phyloP scores from a whole-genome alignment of 2,329 filamentous ascomycete genomes.

The Neocatenulostroma microsporum region DNA sequence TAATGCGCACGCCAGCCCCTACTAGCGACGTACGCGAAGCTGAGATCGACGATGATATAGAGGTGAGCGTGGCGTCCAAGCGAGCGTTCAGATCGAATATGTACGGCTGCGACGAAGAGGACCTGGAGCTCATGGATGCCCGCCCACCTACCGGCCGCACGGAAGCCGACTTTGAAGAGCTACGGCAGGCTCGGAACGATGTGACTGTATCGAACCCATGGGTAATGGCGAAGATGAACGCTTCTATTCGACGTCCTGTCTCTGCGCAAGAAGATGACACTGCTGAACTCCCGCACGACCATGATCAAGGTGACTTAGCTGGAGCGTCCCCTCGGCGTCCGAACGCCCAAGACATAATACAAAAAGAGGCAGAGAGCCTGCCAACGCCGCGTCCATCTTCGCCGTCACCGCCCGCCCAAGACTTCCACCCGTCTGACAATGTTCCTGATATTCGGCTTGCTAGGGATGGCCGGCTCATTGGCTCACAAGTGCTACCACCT shows the following conservation, averaged over 20 bases:
- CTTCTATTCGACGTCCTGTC: slow-evolving; percentile 6
- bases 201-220: slow-evolving; percentile 40
- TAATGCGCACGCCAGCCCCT: no score
- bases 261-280: neutral
- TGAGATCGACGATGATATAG: neutral
- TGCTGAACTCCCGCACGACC: no score
- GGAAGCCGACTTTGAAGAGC: slow-evolving; percentile 25
- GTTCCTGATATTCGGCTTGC: slow-evolving; percentile 16
- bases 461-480: slow-evolving; percentile 16
- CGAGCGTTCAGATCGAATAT: slow-evolving; percentile 25
- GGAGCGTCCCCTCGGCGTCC: no score
- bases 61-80: neutral
- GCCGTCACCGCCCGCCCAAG: slow-evolving; percentile 13
- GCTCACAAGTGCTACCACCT: slow-evolving; percentile 9
- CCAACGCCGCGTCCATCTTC: slow-evolving; percentile 28
- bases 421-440: slow-evolving; percentile 18
- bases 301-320: no score
- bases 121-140: slow-evolving; percentile 18
- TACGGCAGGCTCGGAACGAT: slow-evolving; percentile 26
- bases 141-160: slow-evolving; percentile 13
- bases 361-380: no score
- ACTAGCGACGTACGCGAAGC: neutral
- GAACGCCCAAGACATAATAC: no score
- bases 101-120: slow-evolving; percentile 31
- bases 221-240: slow-evolving; percentile 43